Percentiles rank a stretch among this genome's conserved stretches.
Conservation (phyloP, 306 rosid genomes). For the Abrus precatorius region DNA sequence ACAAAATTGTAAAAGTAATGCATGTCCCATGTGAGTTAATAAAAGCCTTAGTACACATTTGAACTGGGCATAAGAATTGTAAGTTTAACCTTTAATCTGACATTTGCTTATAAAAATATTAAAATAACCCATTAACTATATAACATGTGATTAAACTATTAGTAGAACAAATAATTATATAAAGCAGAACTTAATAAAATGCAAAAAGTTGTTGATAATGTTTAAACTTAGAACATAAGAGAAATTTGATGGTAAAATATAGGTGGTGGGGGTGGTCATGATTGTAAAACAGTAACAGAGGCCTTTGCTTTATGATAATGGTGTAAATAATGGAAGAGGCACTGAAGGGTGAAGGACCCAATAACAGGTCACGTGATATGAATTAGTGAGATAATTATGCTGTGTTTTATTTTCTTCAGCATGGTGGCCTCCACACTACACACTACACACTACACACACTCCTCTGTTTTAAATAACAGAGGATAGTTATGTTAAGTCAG, state of each 20-base stretch:
- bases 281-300: slow-evolving; percentile 43
- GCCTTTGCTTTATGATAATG: slow-evolving; percentile 42
- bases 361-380: slow-evolving; percentile 41
- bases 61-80: not conserved
- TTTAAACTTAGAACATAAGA: not conserved
- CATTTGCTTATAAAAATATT: not conserved
- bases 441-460: not conserved
- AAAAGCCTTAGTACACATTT: not conserved
- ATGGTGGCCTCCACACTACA: slow-evolving; percentile 44
- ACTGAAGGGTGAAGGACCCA: slow-evolving; percentile 45
- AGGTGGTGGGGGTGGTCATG: slow-evolving; percentile 30
- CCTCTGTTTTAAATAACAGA: not conserved
- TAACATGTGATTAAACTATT: not conserved
- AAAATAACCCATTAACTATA: not conserved
- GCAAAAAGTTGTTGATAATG: not conserved
- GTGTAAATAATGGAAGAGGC: slow-evolving; percentile 43
- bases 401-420: slow-evolving; percentile 12
- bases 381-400: slow-evolving; percentile 39
- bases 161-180: not conserved
- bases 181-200: not conserved
- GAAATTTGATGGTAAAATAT: not conserved
- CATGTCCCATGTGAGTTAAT: too few relatives aligned
- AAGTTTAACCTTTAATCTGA: not conserved
- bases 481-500: slow-evolving; percentile 12
- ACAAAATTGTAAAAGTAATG: too few relatives aligned